phyloP scores from a whole-genome alignment of 371 early-diverging fungal species.

The Mucor plumbeus region DNA sequence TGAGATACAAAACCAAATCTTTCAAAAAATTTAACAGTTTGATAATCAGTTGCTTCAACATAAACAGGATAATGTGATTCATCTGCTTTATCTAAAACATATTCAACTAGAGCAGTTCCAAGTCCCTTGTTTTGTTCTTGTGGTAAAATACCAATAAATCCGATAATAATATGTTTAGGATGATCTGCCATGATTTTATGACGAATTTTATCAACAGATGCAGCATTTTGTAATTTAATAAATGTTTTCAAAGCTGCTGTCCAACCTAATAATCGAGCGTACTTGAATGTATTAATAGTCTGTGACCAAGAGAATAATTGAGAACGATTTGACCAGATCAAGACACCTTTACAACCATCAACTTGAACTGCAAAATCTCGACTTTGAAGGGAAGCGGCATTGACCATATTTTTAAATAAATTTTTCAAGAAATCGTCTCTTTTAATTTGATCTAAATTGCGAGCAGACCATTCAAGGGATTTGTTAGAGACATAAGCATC shows the following conservation, averaged over 20 bases:
- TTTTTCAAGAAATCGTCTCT: slow-evolving; percentile 32
- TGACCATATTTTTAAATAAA: slow-evolving; percentile 42
- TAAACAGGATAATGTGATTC: slow-evolving; percentile 88
- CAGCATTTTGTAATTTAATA: slow-evolving; percentile 28
- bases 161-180: slow-evolving; percentile 35
- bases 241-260: slow-evolving; percentile 28
- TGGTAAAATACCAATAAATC: slow-evolving; percentile 49
- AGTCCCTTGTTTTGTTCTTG: slow-evolving; percentile 51
- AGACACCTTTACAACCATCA: slow-evolving; percentile 55
- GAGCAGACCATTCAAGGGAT: slow-evolving; percentile 30
- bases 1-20: slow-evolving; percentile 37
- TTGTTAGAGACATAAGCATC: slow-evolving; percentile 39
- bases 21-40: slow-evolving; percentile 73
- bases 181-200: slow-evolving; percentile 36
- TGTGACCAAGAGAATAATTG: slow-evolving; percentile 36
- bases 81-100: slow-evolving; percentile 63
- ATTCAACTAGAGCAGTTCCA: slow-evolving; percentile 40
- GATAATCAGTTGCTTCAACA: slow-evolving; percentile 81
- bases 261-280: slow-evolving; percentile 40
- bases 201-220: slow-evolving; percentile 37
- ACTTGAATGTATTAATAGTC: slow-evolving; percentile 33
- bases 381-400: slow-evolving; percentile 42
- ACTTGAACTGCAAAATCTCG: slow-evolving; percentile 53
- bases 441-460: slow-evolving; percentile 23
- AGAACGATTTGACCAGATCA: slow-evolving; percentile 45